These are phyloP conservation scores for Solanum ahanhuiri DNA, from an alignment of 257 asterid genomes.

Conservation along the genomic window DNA sequence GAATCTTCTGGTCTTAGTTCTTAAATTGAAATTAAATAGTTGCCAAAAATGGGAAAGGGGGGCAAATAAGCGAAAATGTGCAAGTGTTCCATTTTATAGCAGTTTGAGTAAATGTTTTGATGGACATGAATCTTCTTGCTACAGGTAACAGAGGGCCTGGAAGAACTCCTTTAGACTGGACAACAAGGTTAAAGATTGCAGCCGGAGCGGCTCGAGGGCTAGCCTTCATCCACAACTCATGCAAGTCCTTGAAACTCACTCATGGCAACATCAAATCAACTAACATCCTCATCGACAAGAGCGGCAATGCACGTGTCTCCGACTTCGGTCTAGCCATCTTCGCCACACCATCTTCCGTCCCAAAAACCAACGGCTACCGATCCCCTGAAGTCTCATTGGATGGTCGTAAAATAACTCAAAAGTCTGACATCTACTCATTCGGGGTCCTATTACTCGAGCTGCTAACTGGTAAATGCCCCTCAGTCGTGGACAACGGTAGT, in stretches of 20 bases:
- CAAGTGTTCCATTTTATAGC: neutral
- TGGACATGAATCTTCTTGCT: neutral
- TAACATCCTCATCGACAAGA: slow-evolving; percentile 60
- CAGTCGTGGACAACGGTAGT: slow-evolving; percentile 30
- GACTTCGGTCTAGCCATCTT: slow-evolving; percentile 75
- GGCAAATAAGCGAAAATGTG: too few species aligned
- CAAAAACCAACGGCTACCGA: slow-evolving; percentile 63
- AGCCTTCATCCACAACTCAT: slow-evolving; percentile 55
- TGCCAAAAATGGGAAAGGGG: too few species aligned
- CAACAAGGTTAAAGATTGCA: slow-evolving; percentile 63
- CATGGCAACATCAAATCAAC: too few species aligned
- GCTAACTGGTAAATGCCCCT: slow-evolving; percentile 82
- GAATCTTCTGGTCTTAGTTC: neutral
- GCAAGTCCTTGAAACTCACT: slow-evolving; percentile 55
- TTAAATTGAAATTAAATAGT: too few species aligned
- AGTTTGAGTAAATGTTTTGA: neutral
- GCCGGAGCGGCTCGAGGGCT: slow-evolving; percentile 81
- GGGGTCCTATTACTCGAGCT: slow-evolving; percentile 85
- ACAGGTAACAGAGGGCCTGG: slow-evolving; percentile 96
- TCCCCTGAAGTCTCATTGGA: slow-evolving; percentile 71
- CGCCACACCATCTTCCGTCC: slow-evolving; percentile 31
- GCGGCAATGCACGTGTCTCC: slow-evolving; percentile 53
- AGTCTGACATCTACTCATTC: slow-evolving; percentile 69
- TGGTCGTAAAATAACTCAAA: slow-evolving; percentile 48
- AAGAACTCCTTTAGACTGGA: slow-evolving; percentile 93